Percentiles rank a stretch among this genome's conserved stretches.
Evolutionary conservation across 345 rosid genomes (phyloP).

Genomic region (Pseudoturritis turrita): DNA sequence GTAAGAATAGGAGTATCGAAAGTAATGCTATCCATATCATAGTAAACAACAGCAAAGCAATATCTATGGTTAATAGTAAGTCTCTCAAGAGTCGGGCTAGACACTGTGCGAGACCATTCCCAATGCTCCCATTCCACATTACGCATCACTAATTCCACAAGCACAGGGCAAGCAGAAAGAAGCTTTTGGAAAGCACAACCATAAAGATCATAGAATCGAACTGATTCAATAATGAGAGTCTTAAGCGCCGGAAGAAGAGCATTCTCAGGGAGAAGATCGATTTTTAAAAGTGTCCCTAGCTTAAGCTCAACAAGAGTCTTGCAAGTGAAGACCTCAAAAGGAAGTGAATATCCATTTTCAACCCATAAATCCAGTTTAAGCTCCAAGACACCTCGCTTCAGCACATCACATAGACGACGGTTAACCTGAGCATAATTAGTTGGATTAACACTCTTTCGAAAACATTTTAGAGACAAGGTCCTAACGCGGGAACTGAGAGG

Average conservation of each 20-base stretch:
- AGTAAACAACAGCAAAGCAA: not conserved
- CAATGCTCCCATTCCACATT: not conserved
- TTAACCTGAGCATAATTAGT: too few species aligned
- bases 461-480: not conserved
- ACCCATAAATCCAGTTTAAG: not conserved
- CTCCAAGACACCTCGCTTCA: not conserved
- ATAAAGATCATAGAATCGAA: not conserved
- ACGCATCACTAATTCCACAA: not conserved
- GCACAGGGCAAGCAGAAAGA: not conserved
- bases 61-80: not conserved
- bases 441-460: too few species aligned
- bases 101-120: not conserved
- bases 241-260: not conserved
- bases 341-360: not conserved
- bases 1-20: not conserved
- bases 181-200: not conserved
- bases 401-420: not conserved
- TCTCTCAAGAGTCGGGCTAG: not conserved
- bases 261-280: not conserved
- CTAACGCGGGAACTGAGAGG: not conserved
- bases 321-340: not conserved
- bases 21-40: not conserved
- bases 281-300: not conserved
- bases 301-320: not conserved
- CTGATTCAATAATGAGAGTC: not conserved